Percentiles rank a stretch among this genome's conserved stretches.
These are phyloP conservation scores for Xerocomus minutiporus DNA, from an alignment of 1,284 basidiomycete genomes.

Conservation along the genomic window DNA sequence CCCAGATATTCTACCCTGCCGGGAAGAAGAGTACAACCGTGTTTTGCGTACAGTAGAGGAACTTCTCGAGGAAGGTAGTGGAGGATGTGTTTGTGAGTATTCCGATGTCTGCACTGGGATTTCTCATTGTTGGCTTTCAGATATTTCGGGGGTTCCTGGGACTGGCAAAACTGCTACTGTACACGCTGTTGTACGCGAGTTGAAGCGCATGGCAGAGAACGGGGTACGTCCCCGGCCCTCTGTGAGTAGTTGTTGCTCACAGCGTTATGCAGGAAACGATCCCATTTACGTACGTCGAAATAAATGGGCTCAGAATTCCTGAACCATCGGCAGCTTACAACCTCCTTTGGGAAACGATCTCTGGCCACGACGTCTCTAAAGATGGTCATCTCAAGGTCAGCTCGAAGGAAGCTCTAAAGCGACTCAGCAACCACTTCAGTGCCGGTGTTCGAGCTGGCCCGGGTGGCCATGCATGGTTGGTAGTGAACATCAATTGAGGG, in stretches of 20 bases:
- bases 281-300: conserved; percentile 96
- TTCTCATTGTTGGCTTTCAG: conserved; percentile 38
- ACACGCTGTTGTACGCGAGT: conserved; percentile 83
- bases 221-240: conserved; percentile 46
- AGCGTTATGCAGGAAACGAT: conserved; percentile 65
- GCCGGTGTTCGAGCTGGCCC: conserved; percentile 54
- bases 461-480: conserved; percentile 65
- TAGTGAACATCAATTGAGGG: conserved; percentile 11
- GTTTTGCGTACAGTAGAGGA: conserved; percentile 80
- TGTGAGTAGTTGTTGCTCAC: neutral
- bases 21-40: conserved; percentile 82
- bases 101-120: neutral
- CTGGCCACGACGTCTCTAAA: conserved; percentile 60
- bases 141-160: conserved; percentile 96
- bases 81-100: conserved; percentile 88
- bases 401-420: conserved; percentile 68
- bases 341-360: conserved; percentile 85
- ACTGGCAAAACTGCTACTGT: conserved; percentile 99
- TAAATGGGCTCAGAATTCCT: conserved; percentile 92
- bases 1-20: conserved; percentile 86
- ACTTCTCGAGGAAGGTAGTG: conserved; percentile 86
- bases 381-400: conserved; percentile 64
- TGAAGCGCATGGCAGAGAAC: conserved; percentile 81
- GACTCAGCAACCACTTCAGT: conserved; percentile 60
- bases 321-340: conserved; percentile 86